Conservation (phyloP, 495 filamentous ascomycete species). For the Aspergillus mulundensis region DNA sequence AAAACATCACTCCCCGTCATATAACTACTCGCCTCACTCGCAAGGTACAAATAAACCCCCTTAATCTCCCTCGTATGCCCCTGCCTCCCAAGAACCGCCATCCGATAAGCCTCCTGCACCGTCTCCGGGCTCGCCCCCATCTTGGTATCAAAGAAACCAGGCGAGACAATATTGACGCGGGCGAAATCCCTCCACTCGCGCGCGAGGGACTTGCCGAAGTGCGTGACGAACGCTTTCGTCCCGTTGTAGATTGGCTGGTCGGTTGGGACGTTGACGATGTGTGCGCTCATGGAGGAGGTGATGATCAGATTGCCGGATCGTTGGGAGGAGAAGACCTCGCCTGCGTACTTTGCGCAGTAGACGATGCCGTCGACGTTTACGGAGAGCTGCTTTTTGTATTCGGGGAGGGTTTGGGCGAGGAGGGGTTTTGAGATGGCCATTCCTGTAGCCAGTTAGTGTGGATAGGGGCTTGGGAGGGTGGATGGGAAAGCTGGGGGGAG, state of each 20-base stretch:
- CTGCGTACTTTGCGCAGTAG: conserved; percentile 34
- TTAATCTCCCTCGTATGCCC: conserved; percentile 62
- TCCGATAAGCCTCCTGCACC: conserved; percentile 57
- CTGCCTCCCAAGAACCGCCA: conserved; percentile 54
- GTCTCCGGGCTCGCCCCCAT: conserved; percentile 53
- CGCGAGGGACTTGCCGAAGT: conserved; percentile 61
- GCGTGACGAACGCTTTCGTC: conserved; percentile 64
- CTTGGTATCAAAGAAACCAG: conserved; percentile 63
- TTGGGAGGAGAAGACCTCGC: conserved; percentile 56
- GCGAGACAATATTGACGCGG: conserved; percentile 63
- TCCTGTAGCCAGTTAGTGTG: conserved; percentile 21
- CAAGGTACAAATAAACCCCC: conserved; percentile 56
- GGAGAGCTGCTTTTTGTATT: conserved; percentile 43
- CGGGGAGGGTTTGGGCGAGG: conserved; percentile 41
- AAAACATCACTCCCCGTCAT: conserved; percentile 64
- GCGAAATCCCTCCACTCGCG: conserved; percentile 65
- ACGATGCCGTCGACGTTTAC: conserved; percentile 39
- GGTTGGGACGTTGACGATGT: conserved; percentile 67
- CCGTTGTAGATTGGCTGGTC: conserved; percentile 65
- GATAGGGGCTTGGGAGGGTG: no score
- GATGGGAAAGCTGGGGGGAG: neutral
- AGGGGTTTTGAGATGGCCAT: conserved; percentile 51
- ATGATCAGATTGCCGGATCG: conserved; percentile 62
- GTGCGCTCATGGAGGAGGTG: conserved; percentile 76
- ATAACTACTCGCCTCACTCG: conserved; percentile 62